Evolutionary conservation across 306 rosid genomes (phyloP), one percentile per base, ranked within the genome.

Genomic region (Vigna hirtella): DNA sequence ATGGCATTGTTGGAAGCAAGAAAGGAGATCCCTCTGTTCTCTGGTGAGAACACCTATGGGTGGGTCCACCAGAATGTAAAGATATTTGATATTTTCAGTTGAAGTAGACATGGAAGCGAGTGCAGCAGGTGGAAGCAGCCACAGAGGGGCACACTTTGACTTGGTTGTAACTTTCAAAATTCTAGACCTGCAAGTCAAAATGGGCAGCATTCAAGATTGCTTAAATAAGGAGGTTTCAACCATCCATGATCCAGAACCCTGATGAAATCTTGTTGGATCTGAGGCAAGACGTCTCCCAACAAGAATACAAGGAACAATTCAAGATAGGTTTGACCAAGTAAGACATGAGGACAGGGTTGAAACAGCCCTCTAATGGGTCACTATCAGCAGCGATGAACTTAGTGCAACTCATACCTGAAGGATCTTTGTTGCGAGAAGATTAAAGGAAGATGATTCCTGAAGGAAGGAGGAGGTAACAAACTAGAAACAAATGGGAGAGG

Each of bases 1-100:
- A 6, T 38, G 3, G 28, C 28, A 26, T 26, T 26, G 28, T 26
- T 26, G 28, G 28, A 26, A 26, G 28, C 28, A 26, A 26, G 28
- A 26, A 26, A 26, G 43, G 32, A 59, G 11, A 59, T 59, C 17
- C 4, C 66, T 14, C 18, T 59, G 40, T 59, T 13, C 38, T 26
- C 40, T 4, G 18, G 66, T 59, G 66, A 59, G 17, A 5, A 28
- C 17, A 11, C 9, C 40, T 58, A 59, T 28, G 40, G 40, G 40
- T 59, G 40, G 66, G 18, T 40, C 66, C 66, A 28, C 22, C 20
- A 61, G 5, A 61, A 61, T 0, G 5, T 2, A 61, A 30, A 61
- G 67, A 61, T 61, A 61, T 32, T 61, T 58, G 67, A 61, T 61
- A 61, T 32, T 61, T 58, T 61, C 13, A 30, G 43, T 28, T 14